Conservation (phyloP, 345 rosid species). For the Eucalyptus curtisii region DNA sequence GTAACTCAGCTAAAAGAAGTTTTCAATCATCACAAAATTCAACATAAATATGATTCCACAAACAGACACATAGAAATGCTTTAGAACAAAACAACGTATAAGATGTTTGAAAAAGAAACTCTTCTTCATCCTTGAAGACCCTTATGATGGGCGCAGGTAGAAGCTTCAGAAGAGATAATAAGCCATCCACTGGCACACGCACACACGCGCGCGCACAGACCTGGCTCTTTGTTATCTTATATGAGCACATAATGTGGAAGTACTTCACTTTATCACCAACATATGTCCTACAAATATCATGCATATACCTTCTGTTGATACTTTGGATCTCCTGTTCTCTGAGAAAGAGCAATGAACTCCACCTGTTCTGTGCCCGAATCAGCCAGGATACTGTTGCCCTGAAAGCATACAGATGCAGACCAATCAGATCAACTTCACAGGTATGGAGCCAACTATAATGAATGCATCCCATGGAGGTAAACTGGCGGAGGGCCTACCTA, state of each 20-base stretch:
- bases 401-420: neutral
- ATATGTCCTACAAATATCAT: neutral
- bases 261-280: neutral
- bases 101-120: neutral
- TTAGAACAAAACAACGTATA: neutral
- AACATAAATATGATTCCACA: neutral
- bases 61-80: neutral
- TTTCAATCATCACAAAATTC: neutral
- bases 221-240: neutral
- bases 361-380: slow-evolving; percentile 98
- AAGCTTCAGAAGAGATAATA: neutral
- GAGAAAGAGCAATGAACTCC: slow-evolving; percentile 96
- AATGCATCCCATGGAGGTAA: neutral
- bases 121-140: neutral
- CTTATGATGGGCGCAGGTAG: neutral
- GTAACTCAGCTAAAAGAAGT: neutral
- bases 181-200: neutral
- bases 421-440: neutral
- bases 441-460: neutral
- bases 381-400: slow-evolving; percentile 95
- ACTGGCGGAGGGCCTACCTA: neutral
- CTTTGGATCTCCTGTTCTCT: slow-evolving; percentile 87
- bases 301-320: slow-evolving; percentile 76
- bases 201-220: neutral
- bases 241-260: neutral